Evolutionary conservation across 2,329 filamentous ascomycete genomes (phyloP).

Genomic region (Fusarium nurragi): DNA sequence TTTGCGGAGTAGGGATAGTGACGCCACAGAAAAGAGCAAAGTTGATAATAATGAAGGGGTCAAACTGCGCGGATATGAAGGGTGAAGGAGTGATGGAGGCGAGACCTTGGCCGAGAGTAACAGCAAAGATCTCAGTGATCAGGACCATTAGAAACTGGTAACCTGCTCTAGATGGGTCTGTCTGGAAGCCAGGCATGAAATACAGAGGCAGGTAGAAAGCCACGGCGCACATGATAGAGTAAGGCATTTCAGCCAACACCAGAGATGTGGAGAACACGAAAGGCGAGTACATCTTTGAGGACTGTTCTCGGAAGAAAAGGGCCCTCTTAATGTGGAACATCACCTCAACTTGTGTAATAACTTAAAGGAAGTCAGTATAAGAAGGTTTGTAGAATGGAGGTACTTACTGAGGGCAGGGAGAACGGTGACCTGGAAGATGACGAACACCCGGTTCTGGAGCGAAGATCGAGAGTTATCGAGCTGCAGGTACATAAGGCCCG

Average conservation of each 20-base stretch:
- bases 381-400: too few relatives aligned
- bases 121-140: constrained; percentile 84
- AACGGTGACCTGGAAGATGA: constrained; percentile 90
- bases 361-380: too few relatives aligned
- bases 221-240: constrained; percentile 81
- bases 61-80: constrained; percentile 81
- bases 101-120: constrained; percentile 80
- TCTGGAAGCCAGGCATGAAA: constrained; percentile 81
- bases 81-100: constrained; percentile 80
- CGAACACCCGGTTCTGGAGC: constrained; percentile 86
- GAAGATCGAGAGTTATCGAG: constrained; percentile 79
- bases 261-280: constrained; percentile 81
- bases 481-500: constrained; percentile 81
- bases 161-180: constrained; percentile 71
- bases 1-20: constrained; percentile 79
- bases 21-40: constrained; percentile 91
- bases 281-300: constrained; percentile 85
- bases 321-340: constrained; percentile 83
- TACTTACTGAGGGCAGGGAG: constrained; percentile 72
- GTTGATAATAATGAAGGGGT: constrained; percentile 84
- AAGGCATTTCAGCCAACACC: constrained; percentile 85
- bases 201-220: constrained; percentile 85
- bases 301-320: constrained; percentile 87
- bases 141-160: constrained; percentile 90
- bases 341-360: constrained; percentile 81